These are phyloP conservation scores for Nyctanthes arbortristis DNA, from an alignment of 257 asterid genomes.

Conservation along the genomic window DNA sequence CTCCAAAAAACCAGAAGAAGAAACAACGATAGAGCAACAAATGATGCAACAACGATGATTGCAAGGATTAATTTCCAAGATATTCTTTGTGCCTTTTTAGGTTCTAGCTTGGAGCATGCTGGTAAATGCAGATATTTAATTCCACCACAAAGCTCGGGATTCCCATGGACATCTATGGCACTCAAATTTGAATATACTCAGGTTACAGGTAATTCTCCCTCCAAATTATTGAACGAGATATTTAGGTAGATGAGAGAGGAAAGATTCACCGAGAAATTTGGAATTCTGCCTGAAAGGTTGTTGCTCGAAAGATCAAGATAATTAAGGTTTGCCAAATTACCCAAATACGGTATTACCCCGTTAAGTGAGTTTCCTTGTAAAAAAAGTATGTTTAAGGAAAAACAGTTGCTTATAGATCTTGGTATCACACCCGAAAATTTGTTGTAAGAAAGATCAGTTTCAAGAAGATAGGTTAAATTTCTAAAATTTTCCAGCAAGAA, in stretches of 20 bases:
- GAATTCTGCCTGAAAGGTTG: slow-evolving; percentile 40
- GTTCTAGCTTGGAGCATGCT: slow-evolving; percentile 30
- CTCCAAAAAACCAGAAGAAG: slow-evolving; percentile 29
- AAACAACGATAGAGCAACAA: slow-evolving; percentile 25
- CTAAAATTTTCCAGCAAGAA: slow-evolving; percentile 39
- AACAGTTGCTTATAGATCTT: slow-evolving; percentile 35
- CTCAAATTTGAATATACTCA: slow-evolving; percentile 43
- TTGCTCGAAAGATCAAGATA: slow-evolving; percentile 46
- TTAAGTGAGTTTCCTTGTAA: slow-evolving; percentile 34
- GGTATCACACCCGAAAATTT: slow-evolving; percentile 45
- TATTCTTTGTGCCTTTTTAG: slow-evolving; percentile 20
- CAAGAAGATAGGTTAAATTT: slow-evolving; percentile 41
- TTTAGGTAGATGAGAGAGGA: slow-evolving; percentile 34
- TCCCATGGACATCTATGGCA: slow-evolving; percentile 30
- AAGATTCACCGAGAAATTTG: slow-evolving; percentile 25
- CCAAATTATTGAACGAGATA: slow-evolving; percentile 47
- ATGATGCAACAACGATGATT: slow-evolving; percentile 21
- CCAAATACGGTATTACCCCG: slow-evolving; percentile 40
- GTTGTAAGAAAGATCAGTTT: slow-evolving; percentile 41
- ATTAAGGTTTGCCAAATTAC: slow-evolving; percentile 28
- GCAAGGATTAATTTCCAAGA: slow-evolving; percentile 22
- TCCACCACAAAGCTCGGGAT: slow-evolving; percentile 49
- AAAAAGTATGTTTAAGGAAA: slow-evolving; percentile 33
- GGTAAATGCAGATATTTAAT: slow-evolving; percentile 32
- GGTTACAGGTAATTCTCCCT: slow-evolving; percentile 40